These are phyloP conservation scores for Oidiodendron maius DNA, from an alignment of 495 filamentous ascomycete species.

Conservation along the genomic window DNA sequence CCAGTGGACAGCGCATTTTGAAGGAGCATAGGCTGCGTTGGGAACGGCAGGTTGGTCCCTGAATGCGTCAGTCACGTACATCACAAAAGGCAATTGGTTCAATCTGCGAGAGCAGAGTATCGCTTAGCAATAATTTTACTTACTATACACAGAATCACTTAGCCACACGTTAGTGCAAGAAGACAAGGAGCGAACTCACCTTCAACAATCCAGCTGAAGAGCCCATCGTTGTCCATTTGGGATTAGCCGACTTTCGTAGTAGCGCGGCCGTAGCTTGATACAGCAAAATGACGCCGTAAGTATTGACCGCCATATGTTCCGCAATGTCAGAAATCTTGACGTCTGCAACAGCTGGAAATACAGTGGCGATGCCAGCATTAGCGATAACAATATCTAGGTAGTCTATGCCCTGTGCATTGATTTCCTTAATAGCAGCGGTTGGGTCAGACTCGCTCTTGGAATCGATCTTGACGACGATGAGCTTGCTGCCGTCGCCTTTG, in stretches of 20 bases:
- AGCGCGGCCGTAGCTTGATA: neutral
- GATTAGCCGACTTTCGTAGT: neutral
- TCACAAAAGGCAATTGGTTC: no score
- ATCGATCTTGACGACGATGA: constrained; percentile 28
- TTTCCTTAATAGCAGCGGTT: neutral
- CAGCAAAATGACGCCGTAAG: neutral
- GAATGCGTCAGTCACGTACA: no score
- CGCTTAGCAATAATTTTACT: no score
- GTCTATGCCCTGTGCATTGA: neutral
- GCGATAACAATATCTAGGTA: neutral
- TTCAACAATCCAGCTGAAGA: neutral
- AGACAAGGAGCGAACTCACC: no score
- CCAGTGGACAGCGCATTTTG: no score
- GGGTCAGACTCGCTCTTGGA: constrained; percentile 17
- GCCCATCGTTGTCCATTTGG: neutral
- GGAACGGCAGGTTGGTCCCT: no score
- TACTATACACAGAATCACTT: no score
- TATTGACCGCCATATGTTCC: neutral
- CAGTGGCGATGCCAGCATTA: neutral
- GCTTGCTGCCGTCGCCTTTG: constrained; percentile 10
- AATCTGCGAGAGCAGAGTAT: no score
- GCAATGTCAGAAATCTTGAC: no score
- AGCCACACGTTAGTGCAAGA: no score
- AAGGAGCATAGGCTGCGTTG: no score
- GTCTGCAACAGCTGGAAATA: neutral